A percentile compares a stretch with the other conserved stretches of the same genome.
Conservation (phyloP, 2,329 filamentous ascomycete species). For the Nothophaeocryptopus gaeumannii region DNA sequence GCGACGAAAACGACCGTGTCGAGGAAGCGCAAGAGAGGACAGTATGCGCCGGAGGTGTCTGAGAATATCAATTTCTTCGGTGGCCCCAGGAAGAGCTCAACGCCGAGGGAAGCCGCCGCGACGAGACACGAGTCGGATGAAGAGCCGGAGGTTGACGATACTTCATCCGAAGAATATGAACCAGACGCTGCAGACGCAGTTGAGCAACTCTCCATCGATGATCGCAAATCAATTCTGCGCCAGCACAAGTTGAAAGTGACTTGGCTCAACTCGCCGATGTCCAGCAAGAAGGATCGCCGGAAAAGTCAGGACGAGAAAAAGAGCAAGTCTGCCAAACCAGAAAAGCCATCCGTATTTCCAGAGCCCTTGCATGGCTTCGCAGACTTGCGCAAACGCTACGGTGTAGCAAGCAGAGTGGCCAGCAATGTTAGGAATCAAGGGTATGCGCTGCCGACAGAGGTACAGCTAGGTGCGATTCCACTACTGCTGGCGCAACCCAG, state of each 20-base stretch:
- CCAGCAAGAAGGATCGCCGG: conserved; percentile 46
- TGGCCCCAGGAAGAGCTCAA: conserved; percentile 2
- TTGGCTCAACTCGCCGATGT: conserved; percentile 28
- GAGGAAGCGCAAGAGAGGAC: conserved; percentile 45
- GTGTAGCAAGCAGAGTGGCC: conserved; percentile 68
- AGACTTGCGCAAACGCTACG: conserved; percentile 67
- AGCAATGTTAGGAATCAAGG: conserved; percentile 81
- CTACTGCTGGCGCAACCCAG: conserved; percentile 62
- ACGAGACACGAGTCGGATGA: not conserved
- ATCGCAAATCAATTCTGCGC: conserved; percentile 32
- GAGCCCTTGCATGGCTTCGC: conserved; percentile 75
- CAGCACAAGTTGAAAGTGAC: conserved; percentile 37
- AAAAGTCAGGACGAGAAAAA: conserved; percentile 46
- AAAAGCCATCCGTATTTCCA: conserved; percentile 65
- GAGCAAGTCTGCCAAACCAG: conserved; percentile 27
- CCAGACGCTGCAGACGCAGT: not conserved
- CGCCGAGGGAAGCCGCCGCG: not conserved
- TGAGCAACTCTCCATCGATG: conserved; percentile 7
- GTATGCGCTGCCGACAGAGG: conserved; percentile 85
- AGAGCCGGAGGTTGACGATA: too few species aligned
- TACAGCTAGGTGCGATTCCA: conserved; percentile 83
- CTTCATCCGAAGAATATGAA: too few species aligned
- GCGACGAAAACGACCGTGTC: conserved; percentile 10
- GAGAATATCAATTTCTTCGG: conserved; percentile 47
- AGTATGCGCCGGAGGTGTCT: conserved; percentile 27